phyloP scores from a whole-genome alignment of 106 monocot genomes.

The Narthecium ossifragum region DNA sequence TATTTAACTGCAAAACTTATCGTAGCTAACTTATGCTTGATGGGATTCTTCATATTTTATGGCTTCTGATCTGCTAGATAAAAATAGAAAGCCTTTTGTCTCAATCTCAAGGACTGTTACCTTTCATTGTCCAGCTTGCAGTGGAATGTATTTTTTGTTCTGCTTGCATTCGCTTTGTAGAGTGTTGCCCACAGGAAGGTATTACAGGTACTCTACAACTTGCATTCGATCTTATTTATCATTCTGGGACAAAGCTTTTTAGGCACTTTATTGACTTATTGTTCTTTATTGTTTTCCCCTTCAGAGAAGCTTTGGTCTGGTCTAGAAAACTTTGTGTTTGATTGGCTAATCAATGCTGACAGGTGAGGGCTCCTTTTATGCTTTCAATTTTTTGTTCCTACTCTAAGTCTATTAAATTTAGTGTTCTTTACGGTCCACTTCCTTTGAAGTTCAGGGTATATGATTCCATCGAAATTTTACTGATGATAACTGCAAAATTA shows the following conservation, averaged over 20 bases:
- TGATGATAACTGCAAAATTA: no score
- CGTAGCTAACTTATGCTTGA: no score
- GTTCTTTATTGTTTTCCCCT: constrained; percentile 11
- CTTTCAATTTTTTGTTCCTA: background rate
- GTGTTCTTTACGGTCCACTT: no score
- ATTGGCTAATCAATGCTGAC: constrained; percentile 99
- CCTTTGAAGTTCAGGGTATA: no score
- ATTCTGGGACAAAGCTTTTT: constrained; percentile 1
- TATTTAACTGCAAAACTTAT: no score
- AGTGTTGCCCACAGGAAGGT: constrained; percentile 96
- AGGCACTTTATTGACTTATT: constrained; percentile 11
- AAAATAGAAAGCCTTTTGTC: background rate
- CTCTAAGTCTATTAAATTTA: no score
- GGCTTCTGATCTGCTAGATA: background rate
- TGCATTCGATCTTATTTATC: no score
- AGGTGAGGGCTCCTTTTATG: constrained; percentile 39
- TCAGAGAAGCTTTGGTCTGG: constrained; percentile 97
- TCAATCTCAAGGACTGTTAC: background rate
- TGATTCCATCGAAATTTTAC: no score
- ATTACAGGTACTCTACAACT: constrained; percentile 71
- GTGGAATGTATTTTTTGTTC: constrained; percentile 99
- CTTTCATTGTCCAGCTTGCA: constrained; percentile 66
- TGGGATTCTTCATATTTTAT: no score
- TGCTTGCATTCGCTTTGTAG: constrained; percentile 95
- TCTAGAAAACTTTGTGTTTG: constrained; percentile 96